phyloP scores from a whole-genome alignment of 1,284 basidiomycete genomes.

The Naganishia liquefaciens region DNA sequence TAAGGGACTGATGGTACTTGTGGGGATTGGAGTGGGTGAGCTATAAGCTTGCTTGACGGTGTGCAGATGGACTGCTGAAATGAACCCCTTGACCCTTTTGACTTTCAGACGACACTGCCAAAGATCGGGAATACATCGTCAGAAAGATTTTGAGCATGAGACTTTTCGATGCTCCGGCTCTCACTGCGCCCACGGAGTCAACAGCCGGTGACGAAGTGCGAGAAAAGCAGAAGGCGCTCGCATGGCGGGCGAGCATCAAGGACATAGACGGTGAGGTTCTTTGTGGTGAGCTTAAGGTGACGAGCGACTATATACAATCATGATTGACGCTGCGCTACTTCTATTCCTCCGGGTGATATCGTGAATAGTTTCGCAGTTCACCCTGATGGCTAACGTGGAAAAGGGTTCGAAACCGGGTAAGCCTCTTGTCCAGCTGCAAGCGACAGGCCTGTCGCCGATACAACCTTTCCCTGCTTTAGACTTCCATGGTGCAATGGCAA shows the following conservation, averaged over 20 bases:
- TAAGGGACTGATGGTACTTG: conserved; percentile 78
- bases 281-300: conserved; percentile 57
- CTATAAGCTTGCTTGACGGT: conserved; percentile 20
- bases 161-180: conserved; percentile 64
- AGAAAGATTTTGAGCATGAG: conserved; percentile 78
- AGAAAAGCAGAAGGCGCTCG: conserved; percentile 10
- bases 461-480: conserved; percentile 56
- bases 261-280: conserved; percentile 82
- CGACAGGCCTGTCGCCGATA: background rate
- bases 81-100: conserved; percentile 29
- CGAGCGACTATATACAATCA: background rate
- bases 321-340: background rate
- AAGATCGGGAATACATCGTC: conserved; percentile 68
- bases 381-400: conserved; percentile 77
- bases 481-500: conserved; percentile 85
- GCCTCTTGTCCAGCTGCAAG: background rate
- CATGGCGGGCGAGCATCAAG: conserved; percentile 77
- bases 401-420: conserved; percentile 72
- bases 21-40: conserved; percentile 79
- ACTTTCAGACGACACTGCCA: conserved; percentile 68
- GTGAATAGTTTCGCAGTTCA: conserved; percentile 76
- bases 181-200: conserved; percentile 5
- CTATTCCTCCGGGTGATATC: background rate
- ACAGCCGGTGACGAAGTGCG: conserved; percentile 56
- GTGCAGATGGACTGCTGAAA: background rate